phyloP scores from a whole-genome alignment of 176 grass and related monocot species.

The Guadua angustifolia region DNA sequence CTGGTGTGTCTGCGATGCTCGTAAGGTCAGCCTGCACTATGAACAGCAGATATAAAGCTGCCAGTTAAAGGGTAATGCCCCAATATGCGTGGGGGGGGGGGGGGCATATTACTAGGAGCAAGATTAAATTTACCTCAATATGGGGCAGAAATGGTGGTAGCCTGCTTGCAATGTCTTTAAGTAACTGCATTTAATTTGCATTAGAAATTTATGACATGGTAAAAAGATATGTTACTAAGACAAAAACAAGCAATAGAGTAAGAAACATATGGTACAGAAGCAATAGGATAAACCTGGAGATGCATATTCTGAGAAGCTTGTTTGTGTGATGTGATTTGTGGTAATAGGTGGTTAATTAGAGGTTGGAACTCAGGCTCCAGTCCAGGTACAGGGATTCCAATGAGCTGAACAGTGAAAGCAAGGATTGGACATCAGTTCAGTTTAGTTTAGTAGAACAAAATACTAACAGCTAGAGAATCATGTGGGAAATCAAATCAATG shows the following conservation, averaged over 20 bases:
- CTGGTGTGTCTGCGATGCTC: conserved; percentile 63
- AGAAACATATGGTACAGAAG: conserved; percentile 14
- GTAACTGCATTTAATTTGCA: conserved; percentile 63
- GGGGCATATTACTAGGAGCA: conserved; percentile 28
- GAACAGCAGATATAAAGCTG: conserved; percentile 27
- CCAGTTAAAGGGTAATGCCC: background rate
- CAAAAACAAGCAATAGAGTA: conserved; percentile 23
- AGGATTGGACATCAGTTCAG: no score
- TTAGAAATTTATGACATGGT: conserved; percentile 34
- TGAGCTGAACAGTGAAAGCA: conserved; percentile 49
- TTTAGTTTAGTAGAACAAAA: no score
- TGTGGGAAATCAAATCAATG: no score
- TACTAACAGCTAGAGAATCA: no score
- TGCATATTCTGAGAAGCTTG: conserved; percentile 79
- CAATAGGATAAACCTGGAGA: conserved; percentile 67
- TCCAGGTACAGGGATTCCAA: conserved; percentile 84
- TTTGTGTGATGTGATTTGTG: conserved; percentile 75
- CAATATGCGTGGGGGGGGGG: conserved; percentile 23
- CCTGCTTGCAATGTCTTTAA: conserved; percentile 79
- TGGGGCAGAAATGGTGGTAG: conserved; percentile 78
- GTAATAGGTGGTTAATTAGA: conserved; percentile 75
- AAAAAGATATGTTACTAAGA: conserved; percentile 12
- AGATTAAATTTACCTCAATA: conserved; percentile 66
- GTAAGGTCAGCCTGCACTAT: conserved; percentile 78
- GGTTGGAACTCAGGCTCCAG: conserved; percentile 92